Base-by-base conservation (phyloP, 305 asterid genomes). In the Vinca major region DNA sequence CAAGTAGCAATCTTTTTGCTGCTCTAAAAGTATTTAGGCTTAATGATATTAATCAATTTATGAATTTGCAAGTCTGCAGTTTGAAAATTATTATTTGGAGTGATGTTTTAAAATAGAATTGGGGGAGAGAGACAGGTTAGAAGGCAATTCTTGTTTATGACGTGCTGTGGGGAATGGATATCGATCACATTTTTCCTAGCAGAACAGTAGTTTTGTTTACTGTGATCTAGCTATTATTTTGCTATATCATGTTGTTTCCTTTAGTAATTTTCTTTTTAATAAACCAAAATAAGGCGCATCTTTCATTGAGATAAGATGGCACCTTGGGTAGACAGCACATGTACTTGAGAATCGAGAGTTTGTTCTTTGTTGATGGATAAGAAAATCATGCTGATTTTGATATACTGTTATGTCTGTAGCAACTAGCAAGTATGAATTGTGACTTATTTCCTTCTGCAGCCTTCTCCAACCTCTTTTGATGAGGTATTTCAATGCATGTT, bases 401-500 rank as follows among this genome's bases (percentile, higher is more conserved):
- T 13, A 61, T 3, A 17, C 9, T 41, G 8, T 26, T 49, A 10
- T 49, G 47, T 3, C 16, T 40, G 33, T 12, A 17, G n/a, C n/a
- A n/a, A n/a, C n/a, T n/a, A 37, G 36, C 37, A 16, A 41, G 63
- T 67, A 17, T 73, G 67, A 71, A 52, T 44, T 61, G 61, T 60
- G 48, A 56, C 53, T 70, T 67, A 43, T 72, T 78, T 72, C 67
- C 65, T 75, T 63, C 10, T 84, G 95, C 95, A 93, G 99, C 99
- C 99, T 75, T 88, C 98, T 62, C 98, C 98, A 56, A 85, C 89
- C 67, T 84, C 95, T 58, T 93, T 90, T 44, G 95, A 93, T 70
- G 98, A 93, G 82, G 98, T 93, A 75, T 93, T 93, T 50, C 92
- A 86, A 49, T 90, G 98, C 85, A 88, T 93, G 71, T 93, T 88